Evolutionary conservation across 1,139 yeast genomes (phyloP), one percentile per base, ranked within the genome.

Genomic region (Debaryomycetaceae sp.): DNA sequence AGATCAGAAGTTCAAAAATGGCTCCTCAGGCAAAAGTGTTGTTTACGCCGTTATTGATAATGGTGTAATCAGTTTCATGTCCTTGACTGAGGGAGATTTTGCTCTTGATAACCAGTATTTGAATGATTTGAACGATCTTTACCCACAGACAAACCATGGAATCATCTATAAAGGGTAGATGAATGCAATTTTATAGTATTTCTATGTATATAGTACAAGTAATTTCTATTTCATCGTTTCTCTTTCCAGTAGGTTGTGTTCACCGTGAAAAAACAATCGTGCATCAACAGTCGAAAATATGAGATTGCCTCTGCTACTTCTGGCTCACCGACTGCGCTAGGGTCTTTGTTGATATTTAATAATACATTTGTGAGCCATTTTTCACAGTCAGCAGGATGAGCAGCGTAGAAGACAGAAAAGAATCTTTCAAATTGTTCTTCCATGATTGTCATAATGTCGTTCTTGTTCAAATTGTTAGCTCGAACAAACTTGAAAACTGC

Each of bases 31-130:
- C 44, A 65, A 83, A 27, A 70, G 72, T 24, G 70, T 84, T 4
- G 63, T 85, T 1, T 49, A 87, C 20, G 95, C 95, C 0, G 69
- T 83, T 0, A 77, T 87, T 2, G 91, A 86, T 57, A 75, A 80
- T 51, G 96, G 96, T 0, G 70, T 86, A 5, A 75, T 87, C 5
- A 86, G 83, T 54, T 87, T 87, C 56, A 71, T 83, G 20, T 76
- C 74, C 37, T 58, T 87, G 4, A 65, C 80, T 1, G 86, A 82
- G 49, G 78, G 83, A 1, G 80, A 79, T 45, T 87, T 87, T 57
- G 72, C 75, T 0, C 59, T 71, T 24, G 71, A 69, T 40, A 63
- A 66, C n/a, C 31, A 36, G 5, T 39, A 39, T n/a, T 29, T 36
- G 23, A 39, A 40, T 11, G 46, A 44, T 24, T 38, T 62, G 45